phyloP scores from a whole-genome alignment of 306 rosid genomes.

The Betula pendula region DNA sequence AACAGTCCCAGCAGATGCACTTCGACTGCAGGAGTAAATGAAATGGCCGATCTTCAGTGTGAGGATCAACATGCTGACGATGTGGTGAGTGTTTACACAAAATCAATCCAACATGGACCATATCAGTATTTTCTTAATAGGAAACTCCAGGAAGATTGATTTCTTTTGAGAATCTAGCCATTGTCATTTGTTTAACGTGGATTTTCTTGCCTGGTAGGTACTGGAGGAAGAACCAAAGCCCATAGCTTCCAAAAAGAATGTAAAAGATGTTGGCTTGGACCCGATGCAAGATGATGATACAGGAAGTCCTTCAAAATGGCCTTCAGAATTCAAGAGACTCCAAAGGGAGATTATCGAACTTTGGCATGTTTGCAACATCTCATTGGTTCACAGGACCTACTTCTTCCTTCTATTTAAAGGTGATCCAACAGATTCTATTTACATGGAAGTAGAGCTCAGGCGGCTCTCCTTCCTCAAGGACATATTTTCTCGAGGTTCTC shows the following conservation, averaged over 20 bases:
- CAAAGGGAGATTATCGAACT: slow-evolving; percentile 77
- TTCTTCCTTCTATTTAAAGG: slow-evolving; percentile 86
- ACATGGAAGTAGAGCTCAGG: slow-evolving; percentile 88
- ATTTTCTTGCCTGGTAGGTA: slow-evolving; percentile 44
- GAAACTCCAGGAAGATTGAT: slow-evolving; percentile 13
- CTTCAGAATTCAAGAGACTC: slow-evolving; percentile 70
- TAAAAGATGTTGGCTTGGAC: slow-evolving; percentile 75
- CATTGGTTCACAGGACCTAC: slow-evolving; percentile 93
- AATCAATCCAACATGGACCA: too few relatives aligned
- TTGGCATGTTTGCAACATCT: slow-evolving; percentile 82
- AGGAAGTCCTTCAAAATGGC: slow-evolving; percentile 65
- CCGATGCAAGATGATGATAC: slow-evolving; percentile 51
- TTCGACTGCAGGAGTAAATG: slow-evolving; percentile 39
- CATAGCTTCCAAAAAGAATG: slow-evolving; percentile 34
- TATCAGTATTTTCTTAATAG: neutral
- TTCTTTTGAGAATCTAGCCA: slow-evolving; percentile 15
- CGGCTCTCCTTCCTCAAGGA: slow-evolving; percentile 72
- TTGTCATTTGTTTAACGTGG: slow-evolving; percentile 16
- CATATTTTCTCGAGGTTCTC: slow-evolving; percentile 54
- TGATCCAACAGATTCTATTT: slow-evolving; percentile 75
- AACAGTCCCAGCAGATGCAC: slow-evolving; percentile 28
- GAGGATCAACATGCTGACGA: slow-evolving; percentile 40
- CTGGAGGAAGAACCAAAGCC: slow-evolving; percentile 36
- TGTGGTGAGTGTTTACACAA: slow-evolving; percentile 44
- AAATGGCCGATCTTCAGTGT: slow-evolving; percentile 24